A percentile compares a stretch with the other conserved stretches of the same genome.
Evolutionary conservation across 495 filamentous ascomycete genomes (phyloP).

Genomic region (Aspergillus egyptiacus): DNA sequence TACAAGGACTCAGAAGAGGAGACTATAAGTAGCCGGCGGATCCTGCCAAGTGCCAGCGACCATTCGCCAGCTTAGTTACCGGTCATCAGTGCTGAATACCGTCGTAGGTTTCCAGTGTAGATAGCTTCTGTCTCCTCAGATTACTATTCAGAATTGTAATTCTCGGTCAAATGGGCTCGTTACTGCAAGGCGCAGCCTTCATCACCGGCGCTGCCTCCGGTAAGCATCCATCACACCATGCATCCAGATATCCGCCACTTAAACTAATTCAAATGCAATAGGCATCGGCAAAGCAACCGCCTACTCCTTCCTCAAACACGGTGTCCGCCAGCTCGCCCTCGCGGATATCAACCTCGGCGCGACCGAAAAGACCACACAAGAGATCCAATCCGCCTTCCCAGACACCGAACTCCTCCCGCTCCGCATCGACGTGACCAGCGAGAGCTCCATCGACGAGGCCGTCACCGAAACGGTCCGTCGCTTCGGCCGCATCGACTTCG

Average conservation of each 20-base stretch:
- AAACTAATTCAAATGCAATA: too few species aligned
- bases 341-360: background rate
- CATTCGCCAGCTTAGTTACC: too few species aligned
- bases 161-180: background rate
- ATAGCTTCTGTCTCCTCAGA: too few species aligned
- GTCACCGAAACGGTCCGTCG: background rate
- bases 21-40: too few species aligned
- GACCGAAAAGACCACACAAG: background rate
- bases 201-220: background rate
- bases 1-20: too few species aligned
- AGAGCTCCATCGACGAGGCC: constrained; percentile 1
- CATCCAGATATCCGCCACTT: background rate
- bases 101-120: too few species aligned
- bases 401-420: background rate
- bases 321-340: background rate
- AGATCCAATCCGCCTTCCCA: background rate
- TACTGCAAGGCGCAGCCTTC: background rate
- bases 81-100: too few species aligned
- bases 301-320: background rate
- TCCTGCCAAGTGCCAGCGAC: too few species aligned
- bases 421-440: constrained; percentile 6
- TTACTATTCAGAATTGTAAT: too few species aligned
- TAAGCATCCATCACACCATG: background rate
- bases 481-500: constrained; percentile 14
- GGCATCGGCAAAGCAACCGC: constrained; percentile 7